phyloP scores from a whole-genome alignment of 805 yeast species.

The Maudiozyma serrabonitensis region DNA sequence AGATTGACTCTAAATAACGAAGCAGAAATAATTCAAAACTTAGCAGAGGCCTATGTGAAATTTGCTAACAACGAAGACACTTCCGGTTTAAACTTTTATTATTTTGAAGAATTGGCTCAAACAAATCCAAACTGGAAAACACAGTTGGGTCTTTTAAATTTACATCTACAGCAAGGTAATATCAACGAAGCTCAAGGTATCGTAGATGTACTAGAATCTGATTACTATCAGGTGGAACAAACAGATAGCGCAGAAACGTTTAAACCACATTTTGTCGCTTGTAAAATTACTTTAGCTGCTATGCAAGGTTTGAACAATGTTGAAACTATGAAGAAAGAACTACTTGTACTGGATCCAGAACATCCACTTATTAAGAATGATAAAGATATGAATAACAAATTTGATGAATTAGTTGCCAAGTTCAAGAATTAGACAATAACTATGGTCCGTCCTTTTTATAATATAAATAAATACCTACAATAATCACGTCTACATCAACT shows the following conservation, averaged over 20 bases:
- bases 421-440: constrained; percentile 27
- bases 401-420: constrained; percentile 60
- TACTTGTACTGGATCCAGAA: constrained; percentile 39
- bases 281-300: constrained; percentile 53
- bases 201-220: constrained; percentile 38
- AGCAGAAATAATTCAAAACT: constrained; percentile 68
- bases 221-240: constrained; percentile 30
- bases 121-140: constrained; percentile 41
- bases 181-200: constrained; percentile 74
- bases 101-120: constrained; percentile 69
- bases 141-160: constrained; percentile 55
- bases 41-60: constrained; percentile 67
- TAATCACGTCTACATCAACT: no score
- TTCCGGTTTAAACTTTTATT: constrained; percentile 40
- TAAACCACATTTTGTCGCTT: constrained; percentile 46
- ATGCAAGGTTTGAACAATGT: constrained; percentile 38
- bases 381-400: constrained; percentile 50
- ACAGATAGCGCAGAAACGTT: constrained; percentile 21
- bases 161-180: constrained; percentile 71
- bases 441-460: no score
- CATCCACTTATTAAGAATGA: constrained; percentile 52
- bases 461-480: no score
- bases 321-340: constrained; percentile 36
- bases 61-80: constrained; percentile 34
- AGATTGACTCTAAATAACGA: constrained; percentile 35